A percentile compares a stretch with the other conserved stretches of the same genome.
These are phyloP conservation scores for Colletotrichum echinochloae DNA, from an alignment of 2,329 filamentous ascomycete species.

Conservation along the genomic window DNA sequence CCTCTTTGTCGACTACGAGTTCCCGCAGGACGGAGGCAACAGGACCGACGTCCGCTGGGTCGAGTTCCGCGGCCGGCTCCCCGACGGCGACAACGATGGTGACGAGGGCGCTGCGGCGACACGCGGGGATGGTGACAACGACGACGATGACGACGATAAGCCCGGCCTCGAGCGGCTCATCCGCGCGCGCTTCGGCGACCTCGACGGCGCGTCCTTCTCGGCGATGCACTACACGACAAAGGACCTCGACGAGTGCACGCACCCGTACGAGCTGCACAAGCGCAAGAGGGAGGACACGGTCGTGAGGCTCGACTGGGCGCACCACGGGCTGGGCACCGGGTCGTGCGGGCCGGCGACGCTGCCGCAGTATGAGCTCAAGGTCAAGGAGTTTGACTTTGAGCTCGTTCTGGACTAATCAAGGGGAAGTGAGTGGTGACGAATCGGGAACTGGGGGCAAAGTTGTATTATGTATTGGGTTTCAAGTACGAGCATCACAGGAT, in stretches of 20 bases:
- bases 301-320: constrained; percentile 69
- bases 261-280: constrained; percentile 71
- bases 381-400: constrained; percentile 58
- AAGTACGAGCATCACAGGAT: background rate
- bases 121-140: background rate
- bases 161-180: constrained; percentile 48
- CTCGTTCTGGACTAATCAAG: constrained; percentile 58
- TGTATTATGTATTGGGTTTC: background rate
- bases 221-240: constrained; percentile 65
- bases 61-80: constrained; percentile 52
- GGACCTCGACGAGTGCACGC: constrained; percentile 65
- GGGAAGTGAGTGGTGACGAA: too few relatives aligned
- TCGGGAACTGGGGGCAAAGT: too few relatives aligned
- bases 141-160: too few relatives aligned
- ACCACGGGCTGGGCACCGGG: constrained; percentile 72
- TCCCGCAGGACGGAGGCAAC: constrained; percentile 76
- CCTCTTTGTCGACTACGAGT: constrained; percentile 73
- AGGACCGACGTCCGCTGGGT: constrained; percentile 73
- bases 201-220: constrained; percentile 66
- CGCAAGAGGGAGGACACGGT: constrained; percentile 63
- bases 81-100: constrained; percentile 25
- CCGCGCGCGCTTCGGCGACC: constrained; percentile 59
- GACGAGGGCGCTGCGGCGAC: constrained; percentile 42
- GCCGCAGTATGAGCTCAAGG: constrained; percentile 59
- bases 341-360: constrained; percentile 70